Base-by-base conservation (phyloP, 257 asterid species). In the Orobanche coerulescens region DNA sequence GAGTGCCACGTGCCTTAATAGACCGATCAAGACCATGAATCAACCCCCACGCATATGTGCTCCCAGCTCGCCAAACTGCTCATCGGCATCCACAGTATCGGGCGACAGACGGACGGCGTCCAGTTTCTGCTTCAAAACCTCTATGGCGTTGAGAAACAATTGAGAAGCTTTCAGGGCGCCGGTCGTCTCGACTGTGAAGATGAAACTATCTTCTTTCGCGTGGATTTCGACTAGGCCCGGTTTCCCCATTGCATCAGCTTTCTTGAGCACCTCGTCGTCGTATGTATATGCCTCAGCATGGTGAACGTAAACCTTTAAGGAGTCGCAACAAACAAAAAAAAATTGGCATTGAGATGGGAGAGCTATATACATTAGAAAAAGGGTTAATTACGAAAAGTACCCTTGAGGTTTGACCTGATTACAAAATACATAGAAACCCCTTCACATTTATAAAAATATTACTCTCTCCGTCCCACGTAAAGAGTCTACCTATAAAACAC, bases 1-100 rank as follows among this genome's bases (percentile, higher is more conserved):
- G n/a, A 47, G 20, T 10, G 28, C 5, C 28, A 47, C 28, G 20
- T 19, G 28, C 26, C 4, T 2, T 26, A 47, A 20, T 16, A 7
- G 6, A 47, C 26, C 11, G 2, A 12, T 28, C 30, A 47, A 47
- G 20, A 26, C 18, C n/a, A 47, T 0, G 10, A 15, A 62, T 91
- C 80, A 92, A 7, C 97, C 96, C 7, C 99, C 99, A 10, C 97
- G 94, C 97, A 93, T 84, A 75, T 93, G 99, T 7, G 95, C 99
- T 49, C 97, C 99, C 90, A 93, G 71, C 75, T 93, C 97, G 6
- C 94, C 93, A 61, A 93, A 93, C 78, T 93, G 99, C 62, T 89
- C 99, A 62, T 93, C 99, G 43, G 96, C 96, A 80, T 89, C 97
- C 71, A 93, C 95, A 6, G 96, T 86, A 78, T 90, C 99, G 10